Conservation (phyloP, 2,329 filamentous ascomycete genomes). For the Arthrobotrys pseudoclavata region DNA sequence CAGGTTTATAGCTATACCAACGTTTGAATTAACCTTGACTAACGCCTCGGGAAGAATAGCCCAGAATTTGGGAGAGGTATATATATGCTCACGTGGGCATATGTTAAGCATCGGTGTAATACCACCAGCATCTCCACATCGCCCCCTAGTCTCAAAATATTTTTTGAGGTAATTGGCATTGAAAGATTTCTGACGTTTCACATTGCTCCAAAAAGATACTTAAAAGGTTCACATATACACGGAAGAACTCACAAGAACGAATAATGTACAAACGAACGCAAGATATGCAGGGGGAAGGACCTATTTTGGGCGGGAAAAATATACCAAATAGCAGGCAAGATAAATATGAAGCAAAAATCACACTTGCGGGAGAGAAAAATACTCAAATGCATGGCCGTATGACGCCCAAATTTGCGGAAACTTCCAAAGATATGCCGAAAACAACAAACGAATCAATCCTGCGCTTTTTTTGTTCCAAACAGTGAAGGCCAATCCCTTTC, state of each 20-base stretch:
- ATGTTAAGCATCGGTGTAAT: too few relatives aligned
- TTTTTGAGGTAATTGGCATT: too few relatives aligned
- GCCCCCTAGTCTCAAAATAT: too few relatives aligned
- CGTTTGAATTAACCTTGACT: too few relatives aligned
- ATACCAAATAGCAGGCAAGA: background rate
- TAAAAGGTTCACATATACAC: background rate
- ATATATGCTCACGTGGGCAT: too few relatives aligned
- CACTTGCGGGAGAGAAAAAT: background rate
- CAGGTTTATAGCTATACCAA: too few relatives aligned
- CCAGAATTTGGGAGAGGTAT: too few relatives aligned
- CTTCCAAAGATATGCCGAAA: background rate
- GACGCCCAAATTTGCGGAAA: slow-evolving; percentile 20
- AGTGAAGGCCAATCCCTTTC: slow-evolving; percentile 24
- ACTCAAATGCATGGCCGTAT: slow-evolving; percentile 16
- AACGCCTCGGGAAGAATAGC: too few relatives aligned
- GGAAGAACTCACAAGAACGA: background rate
- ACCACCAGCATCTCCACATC: too few relatives aligned
- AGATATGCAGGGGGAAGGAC: background rate
- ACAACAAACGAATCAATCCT: background rate
- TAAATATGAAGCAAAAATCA: slow-evolving; percentile 5
- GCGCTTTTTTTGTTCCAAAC: slow-evolving; percentile 18
- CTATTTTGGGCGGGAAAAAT: background rate
- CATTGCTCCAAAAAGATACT: background rate
- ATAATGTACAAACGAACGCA: slow-evolving; percentile 4
- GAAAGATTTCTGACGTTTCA: background rate